Percentiles rank a stretch among this genome's conserved stretches.
phyloP scores from a whole-genome alignment of 805 yeast species.

The Metschnikowia vanudenii region DNA sequence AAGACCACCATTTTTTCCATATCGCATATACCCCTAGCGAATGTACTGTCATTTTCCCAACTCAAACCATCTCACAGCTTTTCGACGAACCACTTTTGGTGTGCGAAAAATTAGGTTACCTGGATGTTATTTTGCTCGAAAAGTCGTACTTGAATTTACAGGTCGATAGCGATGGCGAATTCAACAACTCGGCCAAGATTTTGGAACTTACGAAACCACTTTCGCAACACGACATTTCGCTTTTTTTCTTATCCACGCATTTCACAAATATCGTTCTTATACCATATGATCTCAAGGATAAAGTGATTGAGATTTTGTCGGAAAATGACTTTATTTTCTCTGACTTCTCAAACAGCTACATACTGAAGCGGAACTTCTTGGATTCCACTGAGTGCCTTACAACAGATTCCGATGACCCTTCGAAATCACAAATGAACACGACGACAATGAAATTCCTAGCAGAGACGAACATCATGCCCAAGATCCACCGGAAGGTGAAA shows the following conservation, averaged over 20 bases:
- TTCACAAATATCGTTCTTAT: constrained; percentile 62
- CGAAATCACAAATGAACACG: neutral
- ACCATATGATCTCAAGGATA: constrained; percentile 45
- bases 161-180: constrained; percentile 58
- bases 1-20: constrained; percentile 52
- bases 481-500: constrained; percentile 37
- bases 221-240: constrained; percentile 53
- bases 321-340: constrained; percentile 44
- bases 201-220: constrained; percentile 57
- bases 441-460: constrained; percentile 10
- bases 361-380: constrained; percentile 15
- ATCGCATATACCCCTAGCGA: constrained; percentile 63
- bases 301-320: constrained; percentile 47
- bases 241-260: constrained; percentile 62
- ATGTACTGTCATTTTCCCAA: constrained; percentile 56
- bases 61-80: constrained; percentile 32
- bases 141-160: constrained; percentile 53
- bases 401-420: neutral
- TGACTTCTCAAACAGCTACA: constrained; percentile 44
- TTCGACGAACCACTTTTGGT: constrained; percentile 41
- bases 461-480: constrained; percentile 39
- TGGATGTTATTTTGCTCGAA: constrained; percentile 38
- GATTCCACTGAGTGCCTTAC: neutral
- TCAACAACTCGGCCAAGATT: constrained; percentile 50
- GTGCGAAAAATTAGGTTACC: constrained; percentile 31